Evolutionary conservation across 1,284 basidiomycete species (phyloP).

Genomic region (Inonotus hispidus): DNA sequence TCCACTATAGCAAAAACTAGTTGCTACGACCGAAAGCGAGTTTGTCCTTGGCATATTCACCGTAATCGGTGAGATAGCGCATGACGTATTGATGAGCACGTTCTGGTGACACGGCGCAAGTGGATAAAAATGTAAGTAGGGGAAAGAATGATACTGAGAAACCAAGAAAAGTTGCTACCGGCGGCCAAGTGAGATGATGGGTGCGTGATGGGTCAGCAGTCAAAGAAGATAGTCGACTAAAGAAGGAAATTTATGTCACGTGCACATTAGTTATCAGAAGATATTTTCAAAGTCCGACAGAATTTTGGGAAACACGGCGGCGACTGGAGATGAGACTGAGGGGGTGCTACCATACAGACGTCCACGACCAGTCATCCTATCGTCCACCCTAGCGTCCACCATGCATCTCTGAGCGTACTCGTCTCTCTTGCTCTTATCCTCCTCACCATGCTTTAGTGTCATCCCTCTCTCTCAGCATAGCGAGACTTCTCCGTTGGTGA

Average conservation of each 20-base stretch:
- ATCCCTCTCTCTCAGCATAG: not conserved
- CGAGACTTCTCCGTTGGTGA: not conserved
- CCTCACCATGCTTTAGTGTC: not conserved
- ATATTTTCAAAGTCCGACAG: constrained; percentile 1
- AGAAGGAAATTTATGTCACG: not conserved
- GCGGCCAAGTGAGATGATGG: not conserved
- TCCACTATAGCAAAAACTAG: too few relatives aligned
- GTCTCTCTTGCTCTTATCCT: not conserved
- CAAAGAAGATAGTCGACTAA: not conserved
- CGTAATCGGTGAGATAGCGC: too few relatives aligned
- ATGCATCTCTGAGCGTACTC: not conserved
- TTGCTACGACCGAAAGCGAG: not conserved
- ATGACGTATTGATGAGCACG: too few relatives aligned
- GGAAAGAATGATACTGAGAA: not conserved
- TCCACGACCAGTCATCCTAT: not conserved
- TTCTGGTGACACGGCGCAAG: not conserved
- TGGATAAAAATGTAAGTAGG: not conserved
- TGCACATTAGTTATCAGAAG: not conserved
- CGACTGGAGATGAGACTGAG: not conserved
- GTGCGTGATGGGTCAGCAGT: not conserved
- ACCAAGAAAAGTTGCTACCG: not conserved
- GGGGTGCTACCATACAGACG: not conserved
- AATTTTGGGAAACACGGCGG: not conserved
- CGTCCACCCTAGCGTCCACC: not conserved
- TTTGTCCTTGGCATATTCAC: not conserved